These are phyloP conservation scores for Dactylellina parvicollis DNA, from an alignment of 2,329 filamentous ascomycete species.

Conservation along the genomic window DNA sequence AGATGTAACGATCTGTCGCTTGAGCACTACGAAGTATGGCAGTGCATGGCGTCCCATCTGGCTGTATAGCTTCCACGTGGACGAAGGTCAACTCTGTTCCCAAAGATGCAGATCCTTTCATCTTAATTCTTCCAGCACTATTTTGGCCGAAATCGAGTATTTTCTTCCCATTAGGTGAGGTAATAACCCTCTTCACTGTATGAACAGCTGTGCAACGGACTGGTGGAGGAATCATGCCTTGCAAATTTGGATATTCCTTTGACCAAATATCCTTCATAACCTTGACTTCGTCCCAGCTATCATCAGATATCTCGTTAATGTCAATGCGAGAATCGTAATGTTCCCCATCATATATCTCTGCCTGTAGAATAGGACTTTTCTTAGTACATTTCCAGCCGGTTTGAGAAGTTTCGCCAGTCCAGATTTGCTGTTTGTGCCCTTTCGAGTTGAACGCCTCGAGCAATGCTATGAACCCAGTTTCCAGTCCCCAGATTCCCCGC, in stretches of 20 bases:
- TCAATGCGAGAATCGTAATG: conserved; percentile 32
- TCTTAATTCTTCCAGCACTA: conserved; percentile 22
- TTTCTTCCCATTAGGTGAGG: conserved; percentile 20
- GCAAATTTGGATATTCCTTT: not conserved
- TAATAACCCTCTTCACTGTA: conserved; percentile 21
- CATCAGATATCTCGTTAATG: not conserved
- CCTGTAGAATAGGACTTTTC: conserved; percentile 14
- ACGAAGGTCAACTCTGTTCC: conserved; percentile 27
- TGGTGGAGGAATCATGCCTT: conserved; percentile 12
- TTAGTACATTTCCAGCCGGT: conserved; percentile 46
- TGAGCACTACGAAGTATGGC: conserved; percentile 32
- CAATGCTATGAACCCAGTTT: conserved; percentile 40
- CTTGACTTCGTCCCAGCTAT: conserved; percentile 32
- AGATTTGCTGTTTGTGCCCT: not conserved
- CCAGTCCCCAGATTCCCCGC: conserved; percentile 23
- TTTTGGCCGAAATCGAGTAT: conserved; percentile 49
- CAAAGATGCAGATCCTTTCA: conserved; percentile 30
- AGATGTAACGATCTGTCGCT: conserved; percentile 41
- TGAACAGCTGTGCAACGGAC: conserved; percentile 22
- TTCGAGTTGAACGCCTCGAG: not conserved
- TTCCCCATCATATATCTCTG: conserved; percentile 44
- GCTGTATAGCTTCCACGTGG: conserved; percentile 33
- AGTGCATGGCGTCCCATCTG: conserved; percentile 31
- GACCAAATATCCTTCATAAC: conserved; percentile 20
- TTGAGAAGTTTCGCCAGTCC: conserved; percentile 3